Percentiles rank a stretch among this genome's conserved stretches.
Conservation (phyloP, 192 early-diverging fungal genomes). For the Coemansia sp. region DNA sequence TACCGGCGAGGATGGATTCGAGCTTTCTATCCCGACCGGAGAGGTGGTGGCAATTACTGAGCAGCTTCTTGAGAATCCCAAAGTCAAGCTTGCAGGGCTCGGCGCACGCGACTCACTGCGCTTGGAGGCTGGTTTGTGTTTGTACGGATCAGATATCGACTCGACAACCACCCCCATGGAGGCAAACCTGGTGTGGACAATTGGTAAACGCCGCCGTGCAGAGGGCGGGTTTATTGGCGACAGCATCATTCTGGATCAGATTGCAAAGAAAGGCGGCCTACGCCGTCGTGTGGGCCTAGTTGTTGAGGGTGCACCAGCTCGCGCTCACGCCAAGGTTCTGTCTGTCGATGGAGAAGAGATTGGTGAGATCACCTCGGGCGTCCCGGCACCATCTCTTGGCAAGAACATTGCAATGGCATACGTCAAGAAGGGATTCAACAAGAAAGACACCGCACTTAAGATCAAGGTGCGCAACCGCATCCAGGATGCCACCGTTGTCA, state of each 20-base stretch:
- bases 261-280: conserved; percentile 71
- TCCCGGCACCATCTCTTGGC: conserved; percentile 86
- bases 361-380: conserved; percentile 90
- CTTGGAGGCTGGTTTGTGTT: conserved; percentile 94
- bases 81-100: conserved; percentile 89
- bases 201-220: conserved; percentile 84
- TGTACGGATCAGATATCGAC: conserved; percentile 96
- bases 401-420: conserved; percentile 99
- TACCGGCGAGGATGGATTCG: conserved; percentile 99
- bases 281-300: conserved; percentile 87
- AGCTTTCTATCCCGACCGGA: conserved; percentile 85
- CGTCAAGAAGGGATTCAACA: conserved; percentile 85
- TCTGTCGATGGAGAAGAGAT: conserved; percentile 62
- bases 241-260: conserved; percentile 79
- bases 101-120: conserved; percentile 94
- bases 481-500: conserved; percentile 80
- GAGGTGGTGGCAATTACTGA: conserved; percentile 71
- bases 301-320: conserved; percentile 91
- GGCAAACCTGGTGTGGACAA: conserved; percentile 92
- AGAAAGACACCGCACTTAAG: conserved; percentile 86
- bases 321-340: conserved; percentile 72
- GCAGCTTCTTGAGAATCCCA: conserved; percentile 64
- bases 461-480: conserved; percentile 87
- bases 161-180: conserved; percentile 91
- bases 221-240: conserved; percentile 94